Evolutionary conservation across 2,329 filamentous ascomycete species (phyloP).

Genomic region (Aspergillus cejpii): DNA sequence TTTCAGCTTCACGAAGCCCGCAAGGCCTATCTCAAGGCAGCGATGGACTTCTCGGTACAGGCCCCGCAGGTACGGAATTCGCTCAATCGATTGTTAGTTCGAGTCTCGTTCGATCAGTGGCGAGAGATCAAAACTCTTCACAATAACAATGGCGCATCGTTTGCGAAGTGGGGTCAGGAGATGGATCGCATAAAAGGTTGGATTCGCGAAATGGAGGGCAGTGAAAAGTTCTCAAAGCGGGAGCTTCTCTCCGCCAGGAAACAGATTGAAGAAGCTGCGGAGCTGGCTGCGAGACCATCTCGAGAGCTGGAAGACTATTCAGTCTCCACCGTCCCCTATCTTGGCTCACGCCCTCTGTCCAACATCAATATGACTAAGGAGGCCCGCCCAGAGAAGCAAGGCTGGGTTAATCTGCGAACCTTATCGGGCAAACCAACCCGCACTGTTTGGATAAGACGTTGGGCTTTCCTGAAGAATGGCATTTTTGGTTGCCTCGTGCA

Average conservation of each 20-base stretch:
- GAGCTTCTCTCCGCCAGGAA: constrained; percentile 73
- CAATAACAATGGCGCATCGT: constrained; percentile 56
- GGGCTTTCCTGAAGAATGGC: constrained; percentile 93
- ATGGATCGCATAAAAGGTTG: constrained; percentile 90
- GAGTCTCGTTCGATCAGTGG: constrained; percentile 80
- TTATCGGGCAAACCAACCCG: constrained; percentile 81
- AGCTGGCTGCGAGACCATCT: constrained; percentile 67
- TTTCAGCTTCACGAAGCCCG: constrained; percentile 91
- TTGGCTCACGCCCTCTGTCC: constrained; percentile 63
- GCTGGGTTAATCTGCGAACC: constrained; percentile 81
- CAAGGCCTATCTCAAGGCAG: constrained; percentile 82
- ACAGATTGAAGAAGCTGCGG: constrained; percentile 72
- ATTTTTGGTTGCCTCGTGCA: constrained; percentile 94
- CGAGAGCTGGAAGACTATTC: constrained; percentile 91
- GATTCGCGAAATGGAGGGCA: constrained; percentile 87
- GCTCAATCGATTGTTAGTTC: constrained; percentile 79
- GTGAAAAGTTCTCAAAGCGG: constrained; percentile 73
- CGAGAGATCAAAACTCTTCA: constrained; percentile 70
- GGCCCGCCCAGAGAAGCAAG: constrained; percentile 69
- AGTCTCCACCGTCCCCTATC: constrained; percentile 78
- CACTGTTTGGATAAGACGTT: constrained; percentile 81
- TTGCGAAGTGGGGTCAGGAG: constrained; percentile 64
- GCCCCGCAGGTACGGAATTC: constrained; percentile 78
- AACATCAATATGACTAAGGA: constrained; percentile 50
- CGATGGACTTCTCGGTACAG: constrained; percentile 85